A percentile compares a stretch with the other conserved stretches of the same genome.
phyloP scores from a whole-genome alignment of 495 filamentous ascomycete species.

The Penicillium soppii region DNA sequence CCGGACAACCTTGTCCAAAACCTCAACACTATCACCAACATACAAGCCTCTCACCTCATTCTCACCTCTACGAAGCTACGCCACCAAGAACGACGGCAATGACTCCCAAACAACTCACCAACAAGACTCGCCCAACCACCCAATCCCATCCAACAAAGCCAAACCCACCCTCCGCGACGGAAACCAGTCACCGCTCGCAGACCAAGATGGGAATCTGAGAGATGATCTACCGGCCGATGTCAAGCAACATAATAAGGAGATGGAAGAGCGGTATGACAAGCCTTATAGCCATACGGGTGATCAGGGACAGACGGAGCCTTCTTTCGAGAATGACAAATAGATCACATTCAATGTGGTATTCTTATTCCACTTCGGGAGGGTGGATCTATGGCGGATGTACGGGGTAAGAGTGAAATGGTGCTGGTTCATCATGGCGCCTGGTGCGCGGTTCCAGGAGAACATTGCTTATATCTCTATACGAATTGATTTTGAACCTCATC shows the following conservation, averaged over 20 bases:
- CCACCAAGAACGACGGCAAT: conserved; percentile 2
- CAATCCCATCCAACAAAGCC: conserved; percentile 39
- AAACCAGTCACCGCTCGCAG: conserved; percentile 29
- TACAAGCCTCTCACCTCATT: background rate
- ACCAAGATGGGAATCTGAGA: conserved; percentile 26
- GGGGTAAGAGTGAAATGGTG: background rate
- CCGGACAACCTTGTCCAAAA: background rate
- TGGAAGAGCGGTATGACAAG: conserved; percentile 36
- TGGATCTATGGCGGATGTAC: no score
- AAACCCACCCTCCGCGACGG: conserved; percentile 36
- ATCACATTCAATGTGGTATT: background rate
- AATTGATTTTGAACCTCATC: no score
- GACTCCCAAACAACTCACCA: background rate
- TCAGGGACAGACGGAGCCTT: conserved; percentile 29
- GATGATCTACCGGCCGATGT: conserved; percentile 39
- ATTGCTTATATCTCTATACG: no score
- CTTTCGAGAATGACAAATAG: conserved; percentile 6
- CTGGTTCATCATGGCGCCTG: conserved; percentile 5
- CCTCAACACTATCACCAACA: background rate
- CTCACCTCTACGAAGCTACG: conserved; percentile 4
- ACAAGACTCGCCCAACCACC: conserved; percentile 9
- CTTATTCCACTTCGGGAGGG: no score
- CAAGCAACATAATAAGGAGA: conserved; percentile 38
- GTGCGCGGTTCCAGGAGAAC: no score
- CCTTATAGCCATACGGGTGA: conserved; percentile 41